These are phyloP conservation scores for Colletotrichum musicola DNA, from an alignment of 2,329 filamentous ascomycete genomes.

Conservation along the genomic window DNA sequence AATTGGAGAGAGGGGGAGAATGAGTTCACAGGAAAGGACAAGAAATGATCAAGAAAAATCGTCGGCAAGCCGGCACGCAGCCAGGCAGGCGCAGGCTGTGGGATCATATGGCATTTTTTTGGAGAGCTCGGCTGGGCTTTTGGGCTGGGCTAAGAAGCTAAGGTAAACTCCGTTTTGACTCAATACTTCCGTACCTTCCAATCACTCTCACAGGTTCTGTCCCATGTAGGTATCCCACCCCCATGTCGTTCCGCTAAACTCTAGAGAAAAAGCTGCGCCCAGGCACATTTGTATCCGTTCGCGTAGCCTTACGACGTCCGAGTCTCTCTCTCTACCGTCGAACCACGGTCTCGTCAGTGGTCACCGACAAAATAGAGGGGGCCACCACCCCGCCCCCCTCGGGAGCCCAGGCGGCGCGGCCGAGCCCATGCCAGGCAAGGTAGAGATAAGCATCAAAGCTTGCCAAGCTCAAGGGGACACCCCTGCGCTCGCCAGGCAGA, in stretches of 20 bases:
- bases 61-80: slow-evolving; percentile 25
- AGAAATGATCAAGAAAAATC: slow-evolving; percentile 22
- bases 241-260: slow-evolving; percentile 8
- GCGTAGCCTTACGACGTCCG: slow-evolving; percentile 33
- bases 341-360: slow-evolving; percentile 28
- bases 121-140: slow-evolving; percentile 17
- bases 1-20: slow-evolving; percentile 34
- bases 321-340: slow-evolving; percentile 1
- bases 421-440: slow-evolving; percentile 23
- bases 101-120: slow-evolving; percentile 30
- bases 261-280: slow-evolving; percentile 12
- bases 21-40: slow-evolving; percentile 8
- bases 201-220: background rate
- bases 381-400: slow-evolving; percentile 2
- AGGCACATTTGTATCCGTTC: slow-evolving; percentile 9
- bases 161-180: slow-evolving; percentile 27
- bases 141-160: slow-evolving; percentile 23
- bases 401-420: slow-evolving; percentile 24
- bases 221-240: background rate
- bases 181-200: slow-evolving; percentile 15
- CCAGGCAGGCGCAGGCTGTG: slow-evolving; percentile 3
- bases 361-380: slow-evolving; percentile 12
- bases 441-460: slow-evolving; percentile 37
- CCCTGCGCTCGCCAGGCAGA: slow-evolving; percentile 8
- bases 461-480: slow-evolving; percentile 7